These are phyloP conservation scores for Candida smagusa DNA, from an alignment of 1,139 yeast species.

Conservation along the genomic window DNA sequence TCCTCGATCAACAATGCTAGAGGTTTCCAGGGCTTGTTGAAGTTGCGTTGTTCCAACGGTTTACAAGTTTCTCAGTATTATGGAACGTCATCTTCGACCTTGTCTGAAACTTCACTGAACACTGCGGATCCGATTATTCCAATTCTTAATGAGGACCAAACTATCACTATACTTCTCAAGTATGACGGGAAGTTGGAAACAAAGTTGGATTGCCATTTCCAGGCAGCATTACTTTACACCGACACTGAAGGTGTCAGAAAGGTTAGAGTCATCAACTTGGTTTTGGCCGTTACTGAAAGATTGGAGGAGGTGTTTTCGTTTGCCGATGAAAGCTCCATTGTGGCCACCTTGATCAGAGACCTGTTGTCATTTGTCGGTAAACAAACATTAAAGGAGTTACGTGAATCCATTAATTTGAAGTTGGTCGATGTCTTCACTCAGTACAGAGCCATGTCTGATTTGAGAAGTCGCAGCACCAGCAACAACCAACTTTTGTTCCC, in stretches of 20 bases:
- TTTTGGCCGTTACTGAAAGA: conserved; percentile 78
- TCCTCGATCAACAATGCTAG: conserved; percentile 41
- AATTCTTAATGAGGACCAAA: conserved; percentile 58
- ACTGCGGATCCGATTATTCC: conserved; percentile 65
- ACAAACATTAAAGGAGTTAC: conserved; percentile 58
- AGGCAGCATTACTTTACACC: conserved; percentile 84
- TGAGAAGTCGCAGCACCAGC: conserved; percentile 43
- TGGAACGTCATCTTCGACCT: conserved; percentile 42
- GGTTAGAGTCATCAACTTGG: conserved; percentile 78
- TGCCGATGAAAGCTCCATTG: conserved; percentile 80
- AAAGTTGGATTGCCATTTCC: conserved; percentile 82
- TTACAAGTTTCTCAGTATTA: conserved; percentile 78
- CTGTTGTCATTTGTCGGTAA: conserved; percentile 59
- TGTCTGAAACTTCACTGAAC: conserved; percentile 20
- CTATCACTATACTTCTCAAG: conserved; percentile 66
- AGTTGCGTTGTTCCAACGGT: conserved; percentile 86
- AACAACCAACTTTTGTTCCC: conserved; percentile 78
- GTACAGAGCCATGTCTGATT: conserved; percentile 59
- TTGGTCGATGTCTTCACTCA: conserved; percentile 73
- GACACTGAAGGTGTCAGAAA: conserved; percentile 72
- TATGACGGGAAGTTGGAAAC: conserved; percentile 77
- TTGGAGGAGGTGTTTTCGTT: conserved; percentile 73
- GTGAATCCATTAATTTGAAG: conserved; percentile 62
- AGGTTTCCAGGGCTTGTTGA: conserved; percentile 82
- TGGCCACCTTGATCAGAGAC: conserved; percentile 72